These are phyloP conservation scores for Hypoxylon trugodes DNA, from an alignment of 495 filamentous ascomycete species.

Conservation along the genomic window DNA sequence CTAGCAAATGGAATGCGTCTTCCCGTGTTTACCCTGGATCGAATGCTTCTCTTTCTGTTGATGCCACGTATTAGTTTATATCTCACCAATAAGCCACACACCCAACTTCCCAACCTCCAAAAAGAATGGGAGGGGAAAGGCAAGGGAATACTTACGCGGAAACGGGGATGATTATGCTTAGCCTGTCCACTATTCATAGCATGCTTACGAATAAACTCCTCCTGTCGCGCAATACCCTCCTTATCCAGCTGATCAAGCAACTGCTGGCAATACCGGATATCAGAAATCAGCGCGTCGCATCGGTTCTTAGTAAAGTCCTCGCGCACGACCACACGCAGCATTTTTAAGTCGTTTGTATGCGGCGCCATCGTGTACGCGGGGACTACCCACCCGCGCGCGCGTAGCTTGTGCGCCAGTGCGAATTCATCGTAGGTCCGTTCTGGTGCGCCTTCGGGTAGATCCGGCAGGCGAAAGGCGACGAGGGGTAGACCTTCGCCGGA, in stretches of 20 bases:
- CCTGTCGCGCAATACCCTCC: too few relatives aligned
- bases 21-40: slow-evolving; percentile 86
- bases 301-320: slow-evolving; percentile 85
- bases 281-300: slow-evolving; percentile 74
- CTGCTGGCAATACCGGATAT: slow-evolving; percentile 75
- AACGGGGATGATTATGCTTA: slow-evolving; percentile 69
- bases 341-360: slow-evolving; percentile 75
- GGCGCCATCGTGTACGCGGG: slow-evolving; percentile 97
- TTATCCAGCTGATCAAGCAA: slow-evolving; percentile 77
- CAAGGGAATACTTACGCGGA: slow-evolving; percentile 50
- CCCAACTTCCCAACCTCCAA: too few relatives aligned
- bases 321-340: slow-evolving; percentile 88
- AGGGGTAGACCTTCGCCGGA: slow-evolving; percentile 80
- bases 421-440: slow-evolving; percentile 83
- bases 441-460: slow-evolving; percentile 43
- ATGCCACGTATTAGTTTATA: neutral
- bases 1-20: slow-evolving; percentile 87
- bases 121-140: neutral
- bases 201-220: slow-evolving; percentile 69
- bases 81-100: too few relatives aligned
- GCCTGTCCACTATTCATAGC: slow-evolving; percentile 62
- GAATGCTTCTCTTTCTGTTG: slow-evolving; percentile 77
- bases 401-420: slow-evolving; percentile 80
- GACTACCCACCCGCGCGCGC: slow-evolving; percentile 86
- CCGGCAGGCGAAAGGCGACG: slow-evolving; percentile 81